A percentile compares a stretch with the other conserved stretches of the same genome.
phyloP scores from a whole-genome alignment of 2,329 filamentous ascomycete species.

The Tricladium varicosporioides region DNA sequence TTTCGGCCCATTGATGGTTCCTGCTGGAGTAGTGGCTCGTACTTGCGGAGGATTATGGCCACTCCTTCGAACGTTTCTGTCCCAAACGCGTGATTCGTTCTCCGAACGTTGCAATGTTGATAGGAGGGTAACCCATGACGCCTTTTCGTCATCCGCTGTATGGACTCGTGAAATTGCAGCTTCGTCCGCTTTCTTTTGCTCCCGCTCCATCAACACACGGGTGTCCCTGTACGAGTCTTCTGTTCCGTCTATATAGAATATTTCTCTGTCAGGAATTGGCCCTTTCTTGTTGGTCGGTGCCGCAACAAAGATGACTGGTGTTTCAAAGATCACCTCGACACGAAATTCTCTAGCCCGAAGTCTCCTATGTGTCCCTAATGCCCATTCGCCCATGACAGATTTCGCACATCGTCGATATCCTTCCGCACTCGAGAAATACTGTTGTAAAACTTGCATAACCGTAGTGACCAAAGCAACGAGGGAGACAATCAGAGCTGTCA shows the following conservation, averaged over 20 bases:
- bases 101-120: constrained; percentile 51
- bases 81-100: constrained; percentile 45
- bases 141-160: constrained; percentile 55
- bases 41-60: background rate
- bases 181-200: constrained; percentile 13
- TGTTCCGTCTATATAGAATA: constrained; percentile 30
- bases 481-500: constrained; percentile 36
- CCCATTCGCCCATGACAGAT: constrained; percentile 37
- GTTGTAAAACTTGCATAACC: constrained; percentile 35
- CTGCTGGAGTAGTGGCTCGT: background rate
- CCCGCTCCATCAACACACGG: constrained; percentile 11
- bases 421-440: constrained; percentile 39
- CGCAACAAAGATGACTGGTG: constrained; percentile 35
- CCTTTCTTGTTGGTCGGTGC: constrained; percentile 28
- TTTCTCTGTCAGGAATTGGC: constrained; percentile 23
- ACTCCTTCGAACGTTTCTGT: constrained; percentile 7
- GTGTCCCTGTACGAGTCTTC: constrained; percentile 26
- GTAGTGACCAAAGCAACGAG: constrained; percentile 36
- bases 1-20: constrained; percentile 11
- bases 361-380: constrained; percentile 30
- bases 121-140: constrained; percentile 53
- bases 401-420: constrained; percentile 37
- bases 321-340: constrained; percentile 38
- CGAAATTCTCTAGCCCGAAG: constrained; percentile 35
- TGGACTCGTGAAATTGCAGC: constrained; percentile 38